Conservation (phyloP, 208 protist genomes). For the Trichomonas tenax region DNA sequence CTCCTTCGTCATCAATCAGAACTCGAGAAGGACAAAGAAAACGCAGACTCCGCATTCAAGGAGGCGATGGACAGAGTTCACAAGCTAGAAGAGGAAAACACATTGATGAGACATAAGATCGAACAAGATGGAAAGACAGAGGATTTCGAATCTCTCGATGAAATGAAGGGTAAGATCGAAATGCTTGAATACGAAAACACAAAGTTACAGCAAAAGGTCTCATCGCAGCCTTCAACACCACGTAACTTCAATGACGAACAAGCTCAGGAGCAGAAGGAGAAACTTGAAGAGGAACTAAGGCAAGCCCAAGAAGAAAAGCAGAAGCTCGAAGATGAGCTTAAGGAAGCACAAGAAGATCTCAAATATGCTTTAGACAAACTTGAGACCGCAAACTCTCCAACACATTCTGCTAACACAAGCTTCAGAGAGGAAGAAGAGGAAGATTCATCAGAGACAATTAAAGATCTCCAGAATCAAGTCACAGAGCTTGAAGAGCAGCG, state of each 20-base stretch:
- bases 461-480: not conserved
- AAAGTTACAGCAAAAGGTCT: not conserved
- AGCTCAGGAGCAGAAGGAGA: not conserved
- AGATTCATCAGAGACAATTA: not conserved
- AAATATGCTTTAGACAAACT: not conserved
- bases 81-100: not conserved
- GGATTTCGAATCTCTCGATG: not conserved
- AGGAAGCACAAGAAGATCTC: not conserved
- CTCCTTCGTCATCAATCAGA: not conserved
- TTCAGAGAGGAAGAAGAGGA: not conserved
- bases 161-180: not conserved
- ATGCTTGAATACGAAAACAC: not conserved
- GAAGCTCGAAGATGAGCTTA: not conserved
- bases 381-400: not conserved
- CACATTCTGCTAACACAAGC: not conserved
- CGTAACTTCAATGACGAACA: not conserved
- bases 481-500: not conserved
- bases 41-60: not conserved
- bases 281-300: not conserved
- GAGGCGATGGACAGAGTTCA: not conserved
- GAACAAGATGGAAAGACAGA: not conserved
- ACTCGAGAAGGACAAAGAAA: not conserved
- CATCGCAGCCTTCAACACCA: not conserved
- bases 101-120: not conserved
- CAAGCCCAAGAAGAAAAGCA: not conserved